Percentiles rank a stretch among this genome's conserved stretches.
Evolutionary conservation across 768 basidiomycete genomes (phyloP).

Genomic region (Mycena polygramma): DNA sequence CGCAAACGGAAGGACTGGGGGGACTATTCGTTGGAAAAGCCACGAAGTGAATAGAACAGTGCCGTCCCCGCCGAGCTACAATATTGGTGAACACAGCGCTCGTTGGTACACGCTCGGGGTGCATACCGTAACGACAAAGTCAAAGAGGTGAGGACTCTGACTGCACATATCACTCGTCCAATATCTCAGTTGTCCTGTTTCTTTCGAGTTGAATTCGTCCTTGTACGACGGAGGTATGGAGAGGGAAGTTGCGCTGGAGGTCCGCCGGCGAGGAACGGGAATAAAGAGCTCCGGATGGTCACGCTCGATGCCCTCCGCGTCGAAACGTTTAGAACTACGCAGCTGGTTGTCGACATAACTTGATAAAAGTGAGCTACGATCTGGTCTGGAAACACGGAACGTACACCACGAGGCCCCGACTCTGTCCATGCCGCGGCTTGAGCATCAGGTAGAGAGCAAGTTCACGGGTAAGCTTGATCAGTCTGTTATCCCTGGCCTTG

Average conservation of each 20-base stretch:
- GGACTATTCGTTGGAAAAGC: constrained; percentile 98
- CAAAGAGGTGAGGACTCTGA: constrained; percentile 90
- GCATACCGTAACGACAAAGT: constrained; percentile 96
- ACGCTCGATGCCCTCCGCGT: constrained; percentile 87
- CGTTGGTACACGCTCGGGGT: background rate
- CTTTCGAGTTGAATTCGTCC: constrained; percentile 58
- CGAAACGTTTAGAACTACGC: constrained; percentile 90
- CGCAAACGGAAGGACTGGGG: constrained; percentile 98
- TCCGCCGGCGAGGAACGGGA: constrained; percentile 81
- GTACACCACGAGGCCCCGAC: constrained; percentile 90
- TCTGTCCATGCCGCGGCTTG: constrained; percentile 73
- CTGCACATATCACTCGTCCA: constrained; percentile 99
- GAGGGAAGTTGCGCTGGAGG: constrained; percentile 75
- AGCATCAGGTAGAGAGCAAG: constrained; percentile 96
- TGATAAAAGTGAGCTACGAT: constrained; percentile 34
- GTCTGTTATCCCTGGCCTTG: constrained; percentile 96
- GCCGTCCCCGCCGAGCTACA: constrained; percentile 95
- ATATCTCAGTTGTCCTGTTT: constrained; percentile 94
- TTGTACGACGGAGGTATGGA: constrained; percentile 54
- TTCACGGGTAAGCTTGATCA: constrained; percentile 95
- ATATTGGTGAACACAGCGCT: constrained; percentile 3
- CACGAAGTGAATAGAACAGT: constrained; percentile 99
- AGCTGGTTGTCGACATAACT: constrained; percentile 97
- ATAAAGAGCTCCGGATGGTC: constrained; percentile 91
- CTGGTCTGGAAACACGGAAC: constrained; percentile 33